phyloP scores from a whole-genome alignment of 202 grass and related monocot genomes.

The Bolboschoenoplectus hybrid region DNA sequence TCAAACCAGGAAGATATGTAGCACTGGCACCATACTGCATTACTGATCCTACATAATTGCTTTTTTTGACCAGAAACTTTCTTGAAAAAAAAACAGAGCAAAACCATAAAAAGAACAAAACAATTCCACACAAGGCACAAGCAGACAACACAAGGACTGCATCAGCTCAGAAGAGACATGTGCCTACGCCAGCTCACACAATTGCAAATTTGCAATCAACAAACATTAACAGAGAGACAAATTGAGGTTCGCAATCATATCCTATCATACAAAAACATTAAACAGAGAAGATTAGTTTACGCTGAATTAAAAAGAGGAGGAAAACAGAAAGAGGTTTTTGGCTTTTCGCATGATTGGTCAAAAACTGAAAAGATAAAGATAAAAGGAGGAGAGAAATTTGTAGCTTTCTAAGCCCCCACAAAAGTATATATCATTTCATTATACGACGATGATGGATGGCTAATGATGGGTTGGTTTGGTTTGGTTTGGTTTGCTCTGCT shows the following conservation, averaged over 20 bases:
- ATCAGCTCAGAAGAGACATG: slow-evolving; percentile 27
- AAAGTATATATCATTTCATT: slow-evolving; percentile 18
- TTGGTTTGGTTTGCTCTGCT: too few species aligned
- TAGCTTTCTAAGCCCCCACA: slow-evolving; percentile 13
- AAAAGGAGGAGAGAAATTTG: neutral
- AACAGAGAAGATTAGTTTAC: neutral
- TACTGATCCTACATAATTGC: neutral
- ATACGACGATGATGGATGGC: neutral
- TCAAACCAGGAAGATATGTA: neutral
- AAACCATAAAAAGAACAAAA: neutral
- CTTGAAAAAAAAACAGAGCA: neutral
- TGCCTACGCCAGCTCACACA: slow-evolving; percentile 14
- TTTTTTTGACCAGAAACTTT: slow-evolving; percentile 24
- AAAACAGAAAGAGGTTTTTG: neutral
- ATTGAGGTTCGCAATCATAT: neutral
- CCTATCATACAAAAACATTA: neutral
- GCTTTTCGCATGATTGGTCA: slow-evolving; percentile 13
- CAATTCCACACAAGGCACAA: slow-evolving; percentile 22
- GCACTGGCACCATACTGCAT: neutral
- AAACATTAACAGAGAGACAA: neutral
- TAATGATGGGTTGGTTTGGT: neutral
- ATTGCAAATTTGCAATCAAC: neutral
- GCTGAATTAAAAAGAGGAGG: neutral
- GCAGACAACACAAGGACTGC: slow-evolving; percentile 8
- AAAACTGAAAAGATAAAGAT: slow-evolving; percentile 16